Evolutionary conservation across 495 filamentous ascomycete genomes (phyloP).

Genomic region (Neurospora sp.): DNA sequence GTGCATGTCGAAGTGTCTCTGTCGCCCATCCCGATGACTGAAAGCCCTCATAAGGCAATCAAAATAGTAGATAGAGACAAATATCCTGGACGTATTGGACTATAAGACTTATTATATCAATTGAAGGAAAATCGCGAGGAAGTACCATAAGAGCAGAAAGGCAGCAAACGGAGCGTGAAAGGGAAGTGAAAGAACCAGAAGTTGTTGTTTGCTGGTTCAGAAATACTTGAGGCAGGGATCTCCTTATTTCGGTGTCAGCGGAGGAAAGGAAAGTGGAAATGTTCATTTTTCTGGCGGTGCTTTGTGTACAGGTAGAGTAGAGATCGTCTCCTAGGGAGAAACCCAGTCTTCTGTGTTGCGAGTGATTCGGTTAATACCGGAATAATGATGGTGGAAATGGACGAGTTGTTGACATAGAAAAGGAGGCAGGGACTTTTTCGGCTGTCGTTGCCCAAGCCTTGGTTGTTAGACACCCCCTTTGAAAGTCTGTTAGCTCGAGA

Average conservation of each 20-base stretch:
- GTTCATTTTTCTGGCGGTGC: not conserved
- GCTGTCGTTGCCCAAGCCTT: not conserved
- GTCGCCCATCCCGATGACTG: not conserved
- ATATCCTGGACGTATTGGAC: not conserved
- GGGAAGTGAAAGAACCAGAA: not conserved
- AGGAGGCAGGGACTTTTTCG: not conserved
- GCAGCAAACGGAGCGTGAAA: not conserved
- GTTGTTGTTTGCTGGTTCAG: not conserved
- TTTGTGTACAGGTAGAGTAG: not conserved
- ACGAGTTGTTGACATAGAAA: not conserved
- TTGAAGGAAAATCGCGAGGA: not conserved
- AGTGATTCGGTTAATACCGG: not conserved
- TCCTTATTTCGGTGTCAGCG: not conserved
- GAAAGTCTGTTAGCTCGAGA: not conserved
- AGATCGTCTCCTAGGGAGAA: not conserved
- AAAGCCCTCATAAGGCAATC: not conserved
- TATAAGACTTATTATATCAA: fast-evolving
- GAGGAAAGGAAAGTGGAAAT: not conserved
- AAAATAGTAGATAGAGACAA: not conserved
- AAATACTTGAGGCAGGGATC: not conserved
- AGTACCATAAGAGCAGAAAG: not conserved
- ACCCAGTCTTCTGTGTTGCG: not conserved
- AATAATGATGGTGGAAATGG: not conserved
- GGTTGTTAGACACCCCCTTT: no score
- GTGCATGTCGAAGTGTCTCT: not conserved